A percentile compares a stretch with the other conserved stretches of the same genome.
Conservation (phyloP, 108 stramenopile species). For the Seminavis robusta region DNA sequence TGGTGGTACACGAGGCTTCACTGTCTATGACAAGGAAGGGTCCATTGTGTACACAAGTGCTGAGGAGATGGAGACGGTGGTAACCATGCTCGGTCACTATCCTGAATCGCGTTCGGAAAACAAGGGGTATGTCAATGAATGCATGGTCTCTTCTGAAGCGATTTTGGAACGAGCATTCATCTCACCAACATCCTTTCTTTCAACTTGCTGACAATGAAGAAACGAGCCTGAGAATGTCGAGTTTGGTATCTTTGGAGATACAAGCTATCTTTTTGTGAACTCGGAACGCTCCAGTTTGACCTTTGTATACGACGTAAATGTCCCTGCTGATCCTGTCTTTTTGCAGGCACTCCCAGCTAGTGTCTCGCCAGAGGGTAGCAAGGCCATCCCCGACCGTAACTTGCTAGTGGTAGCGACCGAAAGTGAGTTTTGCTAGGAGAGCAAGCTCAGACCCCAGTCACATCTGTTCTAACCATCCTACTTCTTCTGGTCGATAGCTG, state of each 20-base stretch:
- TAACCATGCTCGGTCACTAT: slow-evolving; percentile 55
- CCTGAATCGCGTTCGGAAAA: slow-evolving; percentile 62
- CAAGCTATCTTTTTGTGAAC: slow-evolving; percentile 41
- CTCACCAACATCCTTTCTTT: too few species aligned
- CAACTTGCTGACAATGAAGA: too few species aligned
- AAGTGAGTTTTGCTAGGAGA: too few species aligned
- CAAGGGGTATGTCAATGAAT: too few species aligned
- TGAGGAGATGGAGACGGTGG: slow-evolving; percentile 35
- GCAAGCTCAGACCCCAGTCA: too few species aligned
- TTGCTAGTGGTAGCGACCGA: slow-evolving; percentile 55
- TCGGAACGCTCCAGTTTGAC: slow-evolving; percentile 55
- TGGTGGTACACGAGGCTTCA: slow-evolving; percentile 63
- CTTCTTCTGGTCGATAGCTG: too few species aligned
- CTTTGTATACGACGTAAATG: slow-evolving; percentile 37
- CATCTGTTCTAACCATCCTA: too few species aligned
- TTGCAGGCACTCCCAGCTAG: slow-evolving; percentile 58
- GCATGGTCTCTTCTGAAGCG: too few species aligned
- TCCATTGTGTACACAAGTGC: slow-evolving; percentile 43
- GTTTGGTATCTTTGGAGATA: slow-evolving; percentile 26
- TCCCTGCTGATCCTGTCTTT: slow-evolving; percentile 30
- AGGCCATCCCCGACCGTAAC: slow-evolving; percentile 29
- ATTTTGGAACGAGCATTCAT: too few species aligned
- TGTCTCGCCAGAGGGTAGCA: slow-evolving; percentile 45
- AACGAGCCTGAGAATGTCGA: slow-evolving; percentile 61
- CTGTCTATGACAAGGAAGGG: slow-evolving; percentile 47